Percentiles rank a stretch among this genome's conserved stretches.
Evolutionary conservation across 1,284 basidiomycete species (phyloP).

Genomic region (Apiotrichum gracile): DNA sequence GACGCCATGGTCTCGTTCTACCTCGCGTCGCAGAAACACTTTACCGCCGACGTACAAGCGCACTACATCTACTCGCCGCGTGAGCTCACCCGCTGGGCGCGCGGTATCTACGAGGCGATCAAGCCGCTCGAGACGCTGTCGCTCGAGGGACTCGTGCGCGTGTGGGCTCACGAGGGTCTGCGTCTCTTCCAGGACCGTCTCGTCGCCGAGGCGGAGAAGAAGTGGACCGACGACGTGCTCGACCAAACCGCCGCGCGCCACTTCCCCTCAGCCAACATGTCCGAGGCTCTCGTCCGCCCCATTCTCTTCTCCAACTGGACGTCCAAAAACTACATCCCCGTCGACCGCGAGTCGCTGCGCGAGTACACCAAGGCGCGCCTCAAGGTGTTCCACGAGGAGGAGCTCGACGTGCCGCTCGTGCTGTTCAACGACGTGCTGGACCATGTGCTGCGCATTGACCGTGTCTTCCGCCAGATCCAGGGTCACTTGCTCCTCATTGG

Average conservation of each 20-base stretch:
- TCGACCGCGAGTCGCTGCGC: constrained; percentile 84
- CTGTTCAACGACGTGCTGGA: constrained; percentile 98
- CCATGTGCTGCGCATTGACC: constrained; percentile 93
- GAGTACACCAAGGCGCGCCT: constrained; percentile 96
- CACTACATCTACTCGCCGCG: constrained; percentile 99
- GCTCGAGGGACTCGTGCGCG: constrained; percentile 88
- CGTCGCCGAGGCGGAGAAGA: constrained; percentile 81
- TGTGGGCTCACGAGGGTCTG: constrained; percentile 98
- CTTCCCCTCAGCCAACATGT: constrained; percentile 85
- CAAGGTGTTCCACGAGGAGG: constrained; percentile 93
- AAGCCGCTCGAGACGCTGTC: constrained; percentile 82
- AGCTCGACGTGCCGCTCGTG: constrained; percentile 95
- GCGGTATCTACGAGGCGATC: constrained; percentile 96
- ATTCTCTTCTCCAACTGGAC: constrained; percentile 99
- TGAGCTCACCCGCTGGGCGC: constrained; percentile 95
- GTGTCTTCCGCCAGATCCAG: constrained; percentile 97
- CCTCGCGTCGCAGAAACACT: constrained; percentile 84
- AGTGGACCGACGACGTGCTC: constrained; percentile 92
- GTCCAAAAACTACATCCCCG: constrained; percentile 92
- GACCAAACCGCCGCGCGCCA: constrained; percentile 76
- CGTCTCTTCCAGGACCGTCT: constrained; percentile 97
- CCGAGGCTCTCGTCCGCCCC: constrained; percentile 76
- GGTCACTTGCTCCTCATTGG: constrained; percentile 95
- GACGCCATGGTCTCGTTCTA: constrained; percentile 98
- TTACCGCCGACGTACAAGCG: constrained; percentile 93